Conservation (phyloP, 768 basidiomycete species). For the Tricholoma saponaceum region DNA sequence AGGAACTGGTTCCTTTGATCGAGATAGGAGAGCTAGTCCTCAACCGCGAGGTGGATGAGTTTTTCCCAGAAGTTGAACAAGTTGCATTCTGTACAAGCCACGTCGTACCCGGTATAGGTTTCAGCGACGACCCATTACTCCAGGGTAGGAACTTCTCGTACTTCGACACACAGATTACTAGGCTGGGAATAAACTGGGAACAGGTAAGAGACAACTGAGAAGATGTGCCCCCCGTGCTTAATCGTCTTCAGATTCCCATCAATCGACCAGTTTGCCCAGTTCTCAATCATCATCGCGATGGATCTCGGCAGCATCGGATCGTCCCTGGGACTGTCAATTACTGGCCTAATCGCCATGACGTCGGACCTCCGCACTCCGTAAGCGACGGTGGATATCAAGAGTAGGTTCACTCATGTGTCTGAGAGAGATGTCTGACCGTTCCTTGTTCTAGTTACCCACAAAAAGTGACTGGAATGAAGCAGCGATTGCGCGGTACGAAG, state of each 20-base stretch:
- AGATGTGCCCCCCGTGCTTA: not conserved
- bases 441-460: conserved; percentile 39
- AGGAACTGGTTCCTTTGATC: conserved; percentile 74
- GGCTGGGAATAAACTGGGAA: conserved; percentile 80
- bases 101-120: conserved; percentile 64
- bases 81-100: conserved; percentile 83
- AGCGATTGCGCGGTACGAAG: conserved; percentile 62
- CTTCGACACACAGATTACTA: conserved; percentile 78
- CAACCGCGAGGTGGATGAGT: conserved; percentile 64
- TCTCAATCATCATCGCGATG: conserved; percentile 65
- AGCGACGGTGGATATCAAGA: conserved; percentile 56
- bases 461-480: conserved; percentile 49
- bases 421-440: no score
- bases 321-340: conserved; percentile 64
- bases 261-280: conserved; percentile 79
- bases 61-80: conserved; percentile 86
- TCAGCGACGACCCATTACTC: conserved; percentile 76
- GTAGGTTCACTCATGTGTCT: conserved; percentile 25
- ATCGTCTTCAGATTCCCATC: conserved; percentile 60
- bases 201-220: conserved; percentile 34
- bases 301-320: conserved; percentile 53
- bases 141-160: conserved; percentile 87
- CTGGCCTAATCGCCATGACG: conserved; percentile 71
- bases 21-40: conserved; percentile 74
- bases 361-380: conserved; percentile 42